These are phyloP conservation scores for Beta vulgaris DNA, from an alignment of 148 eudicot genomes.

Conservation along the genomic window DNA sequence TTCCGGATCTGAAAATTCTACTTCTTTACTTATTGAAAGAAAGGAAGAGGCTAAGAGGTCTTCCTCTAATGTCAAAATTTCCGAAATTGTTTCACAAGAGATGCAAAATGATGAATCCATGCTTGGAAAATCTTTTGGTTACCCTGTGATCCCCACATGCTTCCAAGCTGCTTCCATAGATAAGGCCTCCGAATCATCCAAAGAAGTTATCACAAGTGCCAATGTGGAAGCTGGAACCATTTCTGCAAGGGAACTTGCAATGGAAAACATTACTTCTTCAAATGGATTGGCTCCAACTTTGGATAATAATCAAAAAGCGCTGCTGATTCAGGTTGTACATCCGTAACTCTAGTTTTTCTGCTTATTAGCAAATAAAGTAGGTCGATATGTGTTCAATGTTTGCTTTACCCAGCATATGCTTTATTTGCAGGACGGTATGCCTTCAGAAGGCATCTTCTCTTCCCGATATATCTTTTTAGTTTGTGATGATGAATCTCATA, in stretches of 20 bases:
- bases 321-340: constrained; percentile 34
- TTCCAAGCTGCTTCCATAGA: constrained; percentile 23
- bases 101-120: constrained; percentile 17
- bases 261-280: constrained; percentile 20
- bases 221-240: constrained; percentile 22
- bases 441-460: background rate
- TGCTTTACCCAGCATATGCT: background rate
- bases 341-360: background rate
- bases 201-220: constrained; percentile 16
- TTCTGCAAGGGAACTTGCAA: constrained; percentile 6
- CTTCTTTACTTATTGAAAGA: constrained; percentile 21
- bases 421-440: background rate
- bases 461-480: background rate
- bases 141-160: no score
- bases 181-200: constrained; percentile 18
- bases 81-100: constrained; percentile 19
- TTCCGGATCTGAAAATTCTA: constrained; percentile 25
- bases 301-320: constrained; percentile 27
- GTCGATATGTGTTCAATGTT: background rate
- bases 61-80: constrained; percentile 15
- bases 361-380: background rate
- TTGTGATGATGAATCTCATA: background rate
- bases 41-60: constrained; percentile 27
- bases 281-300: constrained; percentile 29
- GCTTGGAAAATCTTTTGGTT: constrained; percentile 6